These are phyloP conservation scores for Breviolum minutum DNA, from an alignment of 73 alveolate genomes.

Conservation along the genomic window DNA sequence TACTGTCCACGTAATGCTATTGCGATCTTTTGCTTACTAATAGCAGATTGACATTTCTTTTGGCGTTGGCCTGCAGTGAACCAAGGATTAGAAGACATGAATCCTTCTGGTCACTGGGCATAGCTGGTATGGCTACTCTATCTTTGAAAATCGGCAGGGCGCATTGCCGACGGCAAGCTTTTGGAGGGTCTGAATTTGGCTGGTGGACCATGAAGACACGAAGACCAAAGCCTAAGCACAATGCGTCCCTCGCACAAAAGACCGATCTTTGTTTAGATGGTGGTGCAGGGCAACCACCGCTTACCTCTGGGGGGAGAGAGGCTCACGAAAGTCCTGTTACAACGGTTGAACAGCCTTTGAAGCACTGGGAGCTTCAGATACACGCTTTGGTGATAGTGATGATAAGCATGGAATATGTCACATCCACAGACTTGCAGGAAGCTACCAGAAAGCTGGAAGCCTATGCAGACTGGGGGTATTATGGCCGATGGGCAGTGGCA, in stretches of 20 bases:
- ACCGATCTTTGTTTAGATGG: background rate
- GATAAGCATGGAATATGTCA: constrained; percentile 39
- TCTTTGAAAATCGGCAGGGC: background rate
- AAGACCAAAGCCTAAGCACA: background rate
- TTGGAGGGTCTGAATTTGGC: background rate
- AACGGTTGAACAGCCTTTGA: constrained; percentile 11
- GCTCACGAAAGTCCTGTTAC: background rate
- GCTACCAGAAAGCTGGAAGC: background rate
- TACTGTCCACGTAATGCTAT: no score
- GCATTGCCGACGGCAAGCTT: no score
- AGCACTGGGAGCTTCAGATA: constrained; percentile 82
- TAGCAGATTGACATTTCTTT: no score
- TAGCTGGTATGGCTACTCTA: background rate
- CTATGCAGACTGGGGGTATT: constrained; percentile 61
- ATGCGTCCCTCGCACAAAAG: background rate
- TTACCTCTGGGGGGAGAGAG: background rate
- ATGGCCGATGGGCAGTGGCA: constrained; percentile 81
- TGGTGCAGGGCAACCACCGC: constrained; percentile 31
- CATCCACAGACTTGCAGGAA: background rate
- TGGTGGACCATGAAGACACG: background rate
- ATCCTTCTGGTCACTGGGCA: background rate
- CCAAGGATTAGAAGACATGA: background rate
- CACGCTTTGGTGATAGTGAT: constrained; percentile 44
- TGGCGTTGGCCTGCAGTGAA: no score
- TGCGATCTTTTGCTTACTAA: no score